Base-by-base conservation (phyloP, 2,329 filamentous ascomycete genomes). In the Colletotrichum tabaci region DNA sequence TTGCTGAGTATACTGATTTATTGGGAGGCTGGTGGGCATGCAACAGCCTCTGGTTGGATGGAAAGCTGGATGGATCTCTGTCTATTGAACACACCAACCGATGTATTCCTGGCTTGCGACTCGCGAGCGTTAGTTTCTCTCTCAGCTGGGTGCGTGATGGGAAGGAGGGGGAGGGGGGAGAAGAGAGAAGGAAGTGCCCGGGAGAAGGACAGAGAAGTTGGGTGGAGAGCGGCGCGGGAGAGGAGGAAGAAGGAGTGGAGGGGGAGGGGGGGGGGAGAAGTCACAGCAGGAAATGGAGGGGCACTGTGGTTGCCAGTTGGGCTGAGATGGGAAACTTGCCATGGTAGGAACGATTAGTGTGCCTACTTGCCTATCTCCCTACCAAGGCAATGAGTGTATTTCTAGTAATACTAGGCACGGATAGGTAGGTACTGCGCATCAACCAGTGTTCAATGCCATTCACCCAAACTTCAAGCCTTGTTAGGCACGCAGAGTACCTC, bases 21-120 rank as follows among this genome's bases (percentile, higher is more conserved):
- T 53, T 53, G 38, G 40, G 46, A 71, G 68, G 69, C 60, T 72
- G 65, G 69, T 69, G 65, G 65, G 47, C 18, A 58, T 26, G 60
- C 53, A 40, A 35, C 30, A 5, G 58, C 21, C 35, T 63, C 23
- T 56, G 68, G 68, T 71, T 62, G 68, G 68, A 44, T 23, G 38
- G 49, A 13, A 38, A 44, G 38, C 18, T 18, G 35, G 16, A 35
- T 30, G 18, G 44, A 21, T 26, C 38, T 23, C 38, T 67, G 57
- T 62, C 49, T 46, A 52, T 47, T 26, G 46, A 71, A 58, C 42
- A 52, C 18, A 35, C 38, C n/a, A 53, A 46, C 38, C 35, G 21
- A 62, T 9, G 60, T n/a, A 18, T 40, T 62, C 40, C 47, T 50
- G 60, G 23, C 60, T 23, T 18, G 30, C 15, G 4, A 26, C 35